phyloP scores from a whole-genome alignment of 192 early-diverging fungal genomes.

The Phycomyces blakesleeanus region DNA sequence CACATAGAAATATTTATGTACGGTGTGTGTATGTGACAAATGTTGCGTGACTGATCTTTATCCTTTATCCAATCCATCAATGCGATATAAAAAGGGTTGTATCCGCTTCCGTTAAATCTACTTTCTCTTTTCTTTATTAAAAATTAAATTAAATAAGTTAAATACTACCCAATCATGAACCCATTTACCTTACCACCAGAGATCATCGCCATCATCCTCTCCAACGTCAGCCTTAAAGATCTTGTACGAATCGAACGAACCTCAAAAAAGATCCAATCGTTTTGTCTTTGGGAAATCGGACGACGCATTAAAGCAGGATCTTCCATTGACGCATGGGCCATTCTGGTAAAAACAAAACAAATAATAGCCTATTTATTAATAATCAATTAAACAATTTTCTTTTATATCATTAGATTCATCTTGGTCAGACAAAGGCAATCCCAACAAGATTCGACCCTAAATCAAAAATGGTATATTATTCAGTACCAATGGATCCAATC shows the following conservation, averaged over 20 bases:
- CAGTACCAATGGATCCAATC: slow-evolving; percentile 23
- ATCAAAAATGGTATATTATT: slow-evolving; percentile 18
- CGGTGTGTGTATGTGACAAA: too few species aligned
- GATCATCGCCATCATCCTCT: slow-evolving; percentile 13
- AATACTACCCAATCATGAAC: too few species aligned
- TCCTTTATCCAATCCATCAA: too few species aligned
- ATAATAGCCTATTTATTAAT: not conserved
- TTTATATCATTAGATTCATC: slow-evolving; percentile 14
- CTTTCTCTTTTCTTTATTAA: too few species aligned
- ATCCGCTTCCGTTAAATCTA: too few species aligned
- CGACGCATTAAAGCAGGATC: slow-evolving; percentile 1
- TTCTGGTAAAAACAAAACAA: not conserved
- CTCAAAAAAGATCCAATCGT: slow-evolving; percentile 13
- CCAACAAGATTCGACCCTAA: slow-evolving; percentile 23
- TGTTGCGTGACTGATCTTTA: too few species aligned
- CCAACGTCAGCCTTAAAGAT: slow-evolving; percentile 14
- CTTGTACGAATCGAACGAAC: slow-evolving; percentile 20
- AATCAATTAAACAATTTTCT: not conserved
- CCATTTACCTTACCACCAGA: slow-evolving; percentile 7
- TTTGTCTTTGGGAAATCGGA: slow-evolving; percentile 17
- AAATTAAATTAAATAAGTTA: too few species aligned
- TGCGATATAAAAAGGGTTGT: too few species aligned
- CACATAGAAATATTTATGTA: too few species aligned
- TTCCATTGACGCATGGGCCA: not conserved
- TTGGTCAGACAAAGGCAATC: slow-evolving; percentile 20